Percentiles rank a stretch among this genome's conserved stretches.
phyloP scores from a whole-genome alignment of 192 early-diverging fungal genomes.

The Martensiomyces pterosporus region DNA sequence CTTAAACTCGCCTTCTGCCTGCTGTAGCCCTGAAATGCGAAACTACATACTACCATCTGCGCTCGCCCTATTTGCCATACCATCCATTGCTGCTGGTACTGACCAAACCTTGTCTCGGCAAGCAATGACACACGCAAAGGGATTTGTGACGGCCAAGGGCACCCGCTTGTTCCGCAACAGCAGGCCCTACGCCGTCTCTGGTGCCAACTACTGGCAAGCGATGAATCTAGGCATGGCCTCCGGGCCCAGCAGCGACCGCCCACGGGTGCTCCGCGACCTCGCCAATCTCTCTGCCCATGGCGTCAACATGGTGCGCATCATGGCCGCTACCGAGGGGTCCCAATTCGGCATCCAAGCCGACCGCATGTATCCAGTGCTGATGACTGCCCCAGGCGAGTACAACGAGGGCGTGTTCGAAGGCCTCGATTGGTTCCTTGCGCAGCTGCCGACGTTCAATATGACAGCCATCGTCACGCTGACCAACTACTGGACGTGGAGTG shows the following conservation, averaged over 20 bases:
- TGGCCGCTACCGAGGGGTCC: constrained; percentile 59
- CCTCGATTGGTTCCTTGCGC: constrained; percentile 61
- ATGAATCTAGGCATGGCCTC: constrained; percentile 61
- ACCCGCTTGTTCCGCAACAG: constrained; percentile 32
- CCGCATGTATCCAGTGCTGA: constrained; percentile 58
- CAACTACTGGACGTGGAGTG: constrained; percentile 75
- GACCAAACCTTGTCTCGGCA: no score
- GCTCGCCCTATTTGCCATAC: no score
- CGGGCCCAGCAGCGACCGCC: constrained; percentile 48
- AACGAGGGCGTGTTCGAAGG: constrained; percentile 56
- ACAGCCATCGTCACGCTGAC: constrained; percentile 54
- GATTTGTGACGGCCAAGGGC: constrained; percentile 50
- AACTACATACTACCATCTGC: no score
- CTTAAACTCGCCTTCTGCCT: no score
- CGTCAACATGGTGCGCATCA: constrained; percentile 61
- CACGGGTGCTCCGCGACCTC: constrained; percentile 55
- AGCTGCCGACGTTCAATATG: constrained; percentile 52
- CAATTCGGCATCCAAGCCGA: constrained; percentile 51
- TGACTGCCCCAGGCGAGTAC: constrained; percentile 53
- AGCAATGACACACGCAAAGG: no score
- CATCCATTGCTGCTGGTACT: no score
- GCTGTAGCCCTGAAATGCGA: no score
- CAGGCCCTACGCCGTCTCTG: constrained; percentile 33
- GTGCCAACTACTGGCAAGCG: constrained; percentile 73
- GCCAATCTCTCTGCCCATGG: constrained; percentile 37